These are phyloP conservation scores for Macroventuria anomochaeta DNA, from an alignment of 2,329 filamentous ascomycete species.

Conservation along the genomic window DNA sequence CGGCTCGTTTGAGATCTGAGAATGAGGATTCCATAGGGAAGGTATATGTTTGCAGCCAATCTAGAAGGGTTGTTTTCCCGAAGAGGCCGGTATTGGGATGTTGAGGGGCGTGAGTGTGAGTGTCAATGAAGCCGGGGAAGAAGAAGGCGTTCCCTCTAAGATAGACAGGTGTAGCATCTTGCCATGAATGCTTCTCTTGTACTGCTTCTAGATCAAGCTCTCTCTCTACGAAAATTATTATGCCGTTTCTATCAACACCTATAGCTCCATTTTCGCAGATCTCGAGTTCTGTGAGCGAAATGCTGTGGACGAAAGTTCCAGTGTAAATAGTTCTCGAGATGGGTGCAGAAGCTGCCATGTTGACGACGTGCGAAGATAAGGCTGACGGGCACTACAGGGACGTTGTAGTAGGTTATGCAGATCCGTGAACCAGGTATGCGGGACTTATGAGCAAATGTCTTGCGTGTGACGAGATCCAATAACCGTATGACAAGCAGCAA, in stretches of 20 bases:
- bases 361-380: slow-evolving; percentile 4
- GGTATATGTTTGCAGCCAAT: slow-evolving; percentile 94
- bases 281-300: slow-evolving; percentile 56
- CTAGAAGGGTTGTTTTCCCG: slow-evolving; percentile 87
- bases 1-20: slow-evolving; percentile 66
- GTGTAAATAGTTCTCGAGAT: slow-evolving; percentile 57
- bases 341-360: slow-evolving; percentile 40
- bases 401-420: neutral
- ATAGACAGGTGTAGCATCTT: slow-evolving; percentile 49
- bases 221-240: slow-evolving; percentile 57
- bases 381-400: slow-evolving; percentile 1
- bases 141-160: slow-evolving; percentile 69
- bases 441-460: neutral
- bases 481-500: slow-evolving; percentile 1
- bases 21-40: slow-evolving; percentile 90
- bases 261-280: slow-evolving; percentile 56
- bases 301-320: slow-evolving; percentile 68
- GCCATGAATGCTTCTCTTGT: slow-evolving; percentile 44
- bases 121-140: slow-evolving; percentile 88
- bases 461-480: slow-evolving; percentile 2
- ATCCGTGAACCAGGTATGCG: slow-evolving; percentile 4
- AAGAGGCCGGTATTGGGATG: slow-evolving; percentile 95
- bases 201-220: slow-evolving; percentile 35
- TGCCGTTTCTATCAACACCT: slow-evolving; percentile 60
- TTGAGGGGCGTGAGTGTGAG: slow-evolving; percentile 93